Percentiles rank a stretch among this genome's conserved stretches.
phyloP scores from a whole-genome alignment of 208 protist genomes.

The Balamuthia mandrillaris region DNA sequence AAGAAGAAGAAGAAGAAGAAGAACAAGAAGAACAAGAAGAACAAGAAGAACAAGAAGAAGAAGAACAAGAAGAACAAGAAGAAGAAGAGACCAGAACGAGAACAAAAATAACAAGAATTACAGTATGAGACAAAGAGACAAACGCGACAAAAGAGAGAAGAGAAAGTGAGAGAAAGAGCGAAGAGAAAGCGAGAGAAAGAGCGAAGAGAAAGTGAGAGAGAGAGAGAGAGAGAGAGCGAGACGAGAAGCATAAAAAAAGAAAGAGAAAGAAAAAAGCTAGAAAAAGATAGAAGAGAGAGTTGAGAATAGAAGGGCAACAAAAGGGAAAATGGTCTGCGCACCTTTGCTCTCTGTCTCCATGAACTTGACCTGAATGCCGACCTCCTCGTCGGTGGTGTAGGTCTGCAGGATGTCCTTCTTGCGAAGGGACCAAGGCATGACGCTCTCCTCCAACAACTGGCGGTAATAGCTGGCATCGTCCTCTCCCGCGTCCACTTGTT shows the following conservation, averaged over 20 bases:
- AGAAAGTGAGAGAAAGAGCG: no score
- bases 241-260: neutral
- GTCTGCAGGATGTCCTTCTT: constrained; percentile 54
- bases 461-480: no score
- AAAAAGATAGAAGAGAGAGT: neutral
- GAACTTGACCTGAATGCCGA: constrained; percentile 41
- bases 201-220: neutral
- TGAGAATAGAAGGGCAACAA: neutral
- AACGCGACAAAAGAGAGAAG: no score
- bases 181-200: no score
- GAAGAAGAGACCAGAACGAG: no score
- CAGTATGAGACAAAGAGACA: no score
- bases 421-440: constrained; percentile 55
- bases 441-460: no score
- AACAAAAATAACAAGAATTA: no score
- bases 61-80: neutral
- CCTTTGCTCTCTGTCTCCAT: neutral
- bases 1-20: neutral
- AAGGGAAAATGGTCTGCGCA: neutral
- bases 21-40: neutral
- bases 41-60: neutral
- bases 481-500: no score
- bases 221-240: neutral
- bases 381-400: constrained; percentile 48
- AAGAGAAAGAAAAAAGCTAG: no score